Percentiles rank a stretch among this genome's conserved stretches.
phyloP scores from a whole-genome alignment of 257 asterid species.

The Linderniella brevidens region DNA sequence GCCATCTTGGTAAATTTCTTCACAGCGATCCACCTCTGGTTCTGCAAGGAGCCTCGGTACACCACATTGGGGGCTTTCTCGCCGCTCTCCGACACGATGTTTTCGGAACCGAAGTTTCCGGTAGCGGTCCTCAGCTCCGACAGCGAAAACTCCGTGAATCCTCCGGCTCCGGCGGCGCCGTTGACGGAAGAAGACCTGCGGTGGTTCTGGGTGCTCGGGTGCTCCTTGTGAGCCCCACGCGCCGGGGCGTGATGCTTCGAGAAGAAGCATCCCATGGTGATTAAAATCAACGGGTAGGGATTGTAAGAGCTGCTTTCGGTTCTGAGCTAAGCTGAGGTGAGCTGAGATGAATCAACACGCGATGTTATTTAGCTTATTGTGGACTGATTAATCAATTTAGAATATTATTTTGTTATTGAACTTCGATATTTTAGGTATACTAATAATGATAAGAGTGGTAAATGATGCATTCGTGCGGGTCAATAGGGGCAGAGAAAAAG shows the following conservation, averaged over 20 bases:
- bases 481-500: too few relatives aligned
- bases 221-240: conserved; percentile 42
- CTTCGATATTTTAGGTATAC: too few relatives aligned
- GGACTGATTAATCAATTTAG: too few relatives aligned
- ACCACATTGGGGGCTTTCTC: conserved; percentile 91
- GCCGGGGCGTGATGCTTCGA: conserved; percentile 25
- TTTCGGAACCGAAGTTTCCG: conserved; percentile 73
- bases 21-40: conserved; percentile 84
- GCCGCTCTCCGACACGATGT: conserved; percentile 86
- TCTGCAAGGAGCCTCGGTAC: conserved; percentile 64
- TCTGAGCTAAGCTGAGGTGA: too few relatives aligned
- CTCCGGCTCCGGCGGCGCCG: conserved; percentile 27
- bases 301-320: too few relatives aligned
- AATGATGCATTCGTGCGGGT: too few relatives aligned
- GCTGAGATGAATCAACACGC: too few relatives aligned
- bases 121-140: conserved; percentile 77
- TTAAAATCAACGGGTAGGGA: too few relatives aligned
- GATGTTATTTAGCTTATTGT: too few relatives aligned
- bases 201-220: conserved; percentile 24
- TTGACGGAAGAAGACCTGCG: conserved; percentile 46
- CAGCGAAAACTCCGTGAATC: conserved; percentile 69
- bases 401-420: too few relatives aligned
- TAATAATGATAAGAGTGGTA: too few relatives aligned
- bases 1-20: conserved; percentile 78
- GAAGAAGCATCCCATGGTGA: conserved; percentile 69